Base-by-base conservation (phyloP, 1,139 yeast species). In the Yamadazyma atlantica region DNA sequence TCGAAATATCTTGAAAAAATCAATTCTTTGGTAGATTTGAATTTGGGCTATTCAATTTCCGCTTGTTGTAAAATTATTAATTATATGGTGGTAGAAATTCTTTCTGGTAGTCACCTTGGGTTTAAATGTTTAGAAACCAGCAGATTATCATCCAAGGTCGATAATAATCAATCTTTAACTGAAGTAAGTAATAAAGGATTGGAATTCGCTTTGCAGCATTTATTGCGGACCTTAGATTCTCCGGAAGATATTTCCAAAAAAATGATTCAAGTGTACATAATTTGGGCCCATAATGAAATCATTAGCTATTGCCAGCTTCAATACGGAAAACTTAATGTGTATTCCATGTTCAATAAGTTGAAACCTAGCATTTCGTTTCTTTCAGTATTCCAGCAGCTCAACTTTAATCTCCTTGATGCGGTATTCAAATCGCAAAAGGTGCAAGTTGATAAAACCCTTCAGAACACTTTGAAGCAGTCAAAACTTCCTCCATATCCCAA, bases 401-500 rank as follows among this genome's bases (percentile, higher is more conserved):
- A 45, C 29, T 3, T 31, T 12, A 32, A 33, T 11, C 19, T 32
- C 13, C 16, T 40, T 26, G 17, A 32, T 17, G 24, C 15, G 21
- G 12, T 27, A 18, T 33, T 12, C 19, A 11, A 22, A 23, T 5
- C 16, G 10, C 3, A 19, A 11, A 15, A 11, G 3, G n/a, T 33
- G 2, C 9, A 15, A 1, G 36, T 60, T 14, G 62, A 65, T 4
- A 34, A 42, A 57, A 6, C 18, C 33, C 2, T 39, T 7, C 9
- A 13, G 6, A 12, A 17, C 5, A 11, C 32, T 37, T 11, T 48
- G 44, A 19, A 58, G 55, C 36, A 36, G 40, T 50, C 57, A 15
- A 37, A 40, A 3, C 44, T 62, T 16, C 68, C 71, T 3, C 70
- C 70, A 3, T 41, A 62, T 11, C 50, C 70, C 1, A 61, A 54